phyloP scores from a whole-genome alignment of 129 eudicot genomes.

The Chrysanthemum seticuspe region DNA sequence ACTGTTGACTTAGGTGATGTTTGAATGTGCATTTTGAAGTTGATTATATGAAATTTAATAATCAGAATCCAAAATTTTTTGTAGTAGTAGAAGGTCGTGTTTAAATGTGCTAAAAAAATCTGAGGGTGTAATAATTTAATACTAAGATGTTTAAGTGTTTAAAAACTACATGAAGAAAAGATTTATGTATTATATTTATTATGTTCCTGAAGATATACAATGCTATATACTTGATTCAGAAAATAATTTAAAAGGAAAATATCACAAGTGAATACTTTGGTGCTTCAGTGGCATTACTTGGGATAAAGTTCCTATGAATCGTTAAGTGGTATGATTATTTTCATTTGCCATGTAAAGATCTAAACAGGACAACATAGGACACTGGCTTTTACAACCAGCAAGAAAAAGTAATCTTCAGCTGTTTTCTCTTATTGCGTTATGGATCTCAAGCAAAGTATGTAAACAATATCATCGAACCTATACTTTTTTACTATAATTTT shows the following conservation, averaged over 20 bases:
- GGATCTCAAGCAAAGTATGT: constrained; percentile 86
- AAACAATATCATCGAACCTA: background rate
- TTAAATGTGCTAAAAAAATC: too few species aligned
- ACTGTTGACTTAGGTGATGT: too few species aligned
- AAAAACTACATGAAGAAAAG: too few species aligned
- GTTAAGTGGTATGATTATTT: constrained; percentile 8
- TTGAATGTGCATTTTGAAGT: too few species aligned
- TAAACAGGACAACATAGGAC: constrained; percentile 32
- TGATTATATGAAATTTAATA: too few species aligned
- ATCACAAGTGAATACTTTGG: constrained; percentile 10
- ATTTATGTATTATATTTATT: too few species aligned
- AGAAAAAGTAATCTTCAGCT: constrained; percentile 76
- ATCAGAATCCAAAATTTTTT: too few species aligned
- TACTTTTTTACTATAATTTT: constrained; percentile 1
- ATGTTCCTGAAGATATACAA: too few species aligned
- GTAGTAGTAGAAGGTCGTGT: too few species aligned
- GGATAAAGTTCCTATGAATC: constrained; percentile 4
- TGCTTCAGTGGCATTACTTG: constrained; percentile 13
- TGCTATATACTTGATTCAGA: too few species aligned
- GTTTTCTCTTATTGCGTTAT: constrained; percentile 70
- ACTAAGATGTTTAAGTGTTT: too few species aligned
- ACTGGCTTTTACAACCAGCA: constrained; percentile 69
- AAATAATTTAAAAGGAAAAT: background rate
- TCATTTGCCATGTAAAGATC: constrained; percentile 31
- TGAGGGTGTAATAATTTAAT: too few species aligned